Conservation (phyloP, 225 moss, liverwort and hornwort genomes). For the Ulota crispa region DNA sequence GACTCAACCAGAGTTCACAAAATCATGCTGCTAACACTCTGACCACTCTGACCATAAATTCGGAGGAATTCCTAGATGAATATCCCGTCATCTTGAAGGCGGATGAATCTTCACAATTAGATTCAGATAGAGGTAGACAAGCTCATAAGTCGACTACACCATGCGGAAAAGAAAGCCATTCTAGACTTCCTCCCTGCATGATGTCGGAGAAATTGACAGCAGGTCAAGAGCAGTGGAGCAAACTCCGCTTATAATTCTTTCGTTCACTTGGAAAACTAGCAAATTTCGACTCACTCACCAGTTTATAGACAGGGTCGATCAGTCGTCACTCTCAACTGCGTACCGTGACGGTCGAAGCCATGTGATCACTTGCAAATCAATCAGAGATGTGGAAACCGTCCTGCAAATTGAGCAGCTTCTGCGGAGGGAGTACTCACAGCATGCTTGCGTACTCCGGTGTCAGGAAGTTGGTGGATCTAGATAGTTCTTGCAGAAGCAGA, state of each 20-base stretch:
- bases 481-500: neutral
- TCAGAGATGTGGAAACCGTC: slow-evolving; percentile 31
- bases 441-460: neutral
- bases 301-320: slow-evolving; percentile 5
- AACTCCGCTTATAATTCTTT: neutral
- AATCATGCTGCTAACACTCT: neutral
- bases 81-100: slow-evolving; percentile 21
- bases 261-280: neutral
- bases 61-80: neutral
- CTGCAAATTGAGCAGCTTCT: neutral
- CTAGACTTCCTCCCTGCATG: neutral
- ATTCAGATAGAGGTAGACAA: neutral
- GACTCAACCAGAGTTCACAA: neutral
- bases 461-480: neutral
- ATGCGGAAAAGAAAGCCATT: slow-evolving; percentile 5
- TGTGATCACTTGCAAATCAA: slow-evolving; percentile 29
- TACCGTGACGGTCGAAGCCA: slow-evolving; percentile 21
- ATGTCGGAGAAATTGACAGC: neutral
- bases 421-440: neutral
- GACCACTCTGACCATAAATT: neutral
- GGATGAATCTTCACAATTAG: slow-evolving; percentile 4
- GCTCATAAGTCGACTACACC: neutral
- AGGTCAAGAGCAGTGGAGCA: slow-evolving; percentile 8
- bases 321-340: slow-evolving; percentile 15
- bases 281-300: neutral